A percentile compares a stretch with the other conserved stretches of the same genome.
Evolutionary conservation across 2,329 filamentous ascomycete genomes (phyloP).

Genomic region (Calonectria montana): DNA sequence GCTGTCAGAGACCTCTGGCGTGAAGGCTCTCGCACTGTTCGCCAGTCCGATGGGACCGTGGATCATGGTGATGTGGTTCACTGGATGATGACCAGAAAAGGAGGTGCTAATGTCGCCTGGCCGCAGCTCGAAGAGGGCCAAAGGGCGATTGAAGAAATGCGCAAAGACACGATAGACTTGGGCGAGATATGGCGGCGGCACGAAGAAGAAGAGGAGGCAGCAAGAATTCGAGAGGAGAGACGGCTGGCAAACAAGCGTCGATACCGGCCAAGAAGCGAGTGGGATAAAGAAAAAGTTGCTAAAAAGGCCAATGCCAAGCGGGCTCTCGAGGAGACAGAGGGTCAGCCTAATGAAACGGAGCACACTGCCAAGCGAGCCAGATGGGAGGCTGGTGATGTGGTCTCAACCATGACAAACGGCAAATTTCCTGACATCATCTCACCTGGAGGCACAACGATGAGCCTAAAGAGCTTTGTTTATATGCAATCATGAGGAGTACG

Average conservation of each 20-base stretch:
- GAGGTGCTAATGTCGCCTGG: conserved; percentile 32
- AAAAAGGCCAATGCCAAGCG: conserved; percentile 2
- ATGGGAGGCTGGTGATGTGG: neutral
- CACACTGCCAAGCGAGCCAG: neutral
- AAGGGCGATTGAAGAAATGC: conserved; percentile 31
- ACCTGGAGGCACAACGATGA: neutral
- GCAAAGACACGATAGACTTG: conserved; percentile 31
- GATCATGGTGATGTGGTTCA: conserved; percentile 31
- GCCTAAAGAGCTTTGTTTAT: neutral
- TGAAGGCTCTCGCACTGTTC: conserved; percentile 27
- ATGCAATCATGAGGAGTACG: neutral
- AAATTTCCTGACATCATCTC: neutral
- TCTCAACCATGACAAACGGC: neutral
- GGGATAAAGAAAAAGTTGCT: conserved; percentile 32
- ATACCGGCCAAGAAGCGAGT: conserved; percentile 35
- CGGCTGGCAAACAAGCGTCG: conserved; percentile 38
- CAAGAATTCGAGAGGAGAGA: conserved; percentile 31
- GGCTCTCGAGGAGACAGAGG: neutral
- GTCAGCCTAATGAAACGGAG: neutral
- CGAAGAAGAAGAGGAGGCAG: conserved; percentile 28
- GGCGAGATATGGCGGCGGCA: conserved; percentile 25
- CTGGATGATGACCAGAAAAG: conserved; percentile 37
- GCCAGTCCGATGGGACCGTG: conserved; percentile 28
- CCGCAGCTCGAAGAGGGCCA: conserved; percentile 31
- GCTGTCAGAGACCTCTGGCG: conserved; percentile 31